A percentile compares a stretch with the other conserved stretches of the same genome.
phyloP scores from a whole-genome alignment of 2,329 filamentous ascomycete species.

The Fusarium piperis region DNA sequence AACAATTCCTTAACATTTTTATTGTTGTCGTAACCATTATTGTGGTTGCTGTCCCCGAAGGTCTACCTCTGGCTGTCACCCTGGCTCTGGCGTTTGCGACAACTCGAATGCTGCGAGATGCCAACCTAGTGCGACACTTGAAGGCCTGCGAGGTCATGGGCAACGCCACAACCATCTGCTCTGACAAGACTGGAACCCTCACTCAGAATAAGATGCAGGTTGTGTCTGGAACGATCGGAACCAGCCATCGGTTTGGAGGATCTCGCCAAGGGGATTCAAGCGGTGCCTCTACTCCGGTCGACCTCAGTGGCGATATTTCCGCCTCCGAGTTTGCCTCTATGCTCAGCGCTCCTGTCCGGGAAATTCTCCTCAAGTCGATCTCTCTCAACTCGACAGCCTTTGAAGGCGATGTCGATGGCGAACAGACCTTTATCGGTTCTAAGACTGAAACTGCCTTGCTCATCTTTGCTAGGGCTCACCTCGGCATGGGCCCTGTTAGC shows the following conservation, averaged over 20 bases:
- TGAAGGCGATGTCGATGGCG: slow-evolving; percentile 75
- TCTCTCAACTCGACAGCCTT: slow-evolving; percentile 78
- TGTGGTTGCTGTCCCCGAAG: slow-evolving; percentile 82
- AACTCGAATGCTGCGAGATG: slow-evolving; percentile 79
- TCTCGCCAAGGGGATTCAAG: slow-evolving; percentile 41
- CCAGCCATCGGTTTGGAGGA: slow-evolving; percentile 63
- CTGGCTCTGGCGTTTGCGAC: slow-evolving; percentile 81
- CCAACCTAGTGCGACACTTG: slow-evolving; percentile 79
- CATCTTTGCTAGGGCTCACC: slow-evolving; percentile 72
- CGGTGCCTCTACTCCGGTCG: slow-evolving; percentile 38
- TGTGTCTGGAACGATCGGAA: slow-evolving; percentile 68
- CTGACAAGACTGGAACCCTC: slow-evolving; percentile 74
- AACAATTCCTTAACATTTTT: slow-evolving; percentile 79
- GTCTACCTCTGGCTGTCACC: slow-evolving; percentile 80
- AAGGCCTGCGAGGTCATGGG: slow-evolving; percentile 86
- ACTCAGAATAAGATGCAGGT: slow-evolving; percentile 77
- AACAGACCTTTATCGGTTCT: slow-evolving; percentile 75
- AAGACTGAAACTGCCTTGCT: slow-evolving; percentile 82
- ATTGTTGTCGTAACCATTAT: slow-evolving; percentile 84
- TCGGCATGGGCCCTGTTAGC: slow-evolving; percentile 72
- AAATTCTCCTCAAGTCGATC: slow-evolving; percentile 68
- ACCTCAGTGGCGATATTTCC: slow-evolving; percentile 51
- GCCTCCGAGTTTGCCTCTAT: slow-evolving; percentile 58
- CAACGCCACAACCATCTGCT: slow-evolving; percentile 77
- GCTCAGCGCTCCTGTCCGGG: slow-evolving; percentile 59